Conservation (phyloP, 371 early-diverging fungal species). For the Chytridiales sp. region DNA sequence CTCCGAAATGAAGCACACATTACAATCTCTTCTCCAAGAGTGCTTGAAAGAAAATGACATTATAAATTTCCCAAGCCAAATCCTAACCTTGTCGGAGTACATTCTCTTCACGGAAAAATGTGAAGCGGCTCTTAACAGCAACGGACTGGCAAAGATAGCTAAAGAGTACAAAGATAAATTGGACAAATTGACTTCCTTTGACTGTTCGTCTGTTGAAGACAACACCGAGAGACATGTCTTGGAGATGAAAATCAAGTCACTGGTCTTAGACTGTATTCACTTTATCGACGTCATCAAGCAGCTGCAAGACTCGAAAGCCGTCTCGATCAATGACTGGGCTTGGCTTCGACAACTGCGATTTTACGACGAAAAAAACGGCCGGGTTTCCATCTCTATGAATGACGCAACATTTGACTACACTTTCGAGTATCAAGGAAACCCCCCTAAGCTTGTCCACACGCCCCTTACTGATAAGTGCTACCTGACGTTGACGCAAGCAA, state of each 20-base stretch:
- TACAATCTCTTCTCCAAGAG: slow-evolving; percentile 31
- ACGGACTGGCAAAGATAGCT: slow-evolving; percentile 14
- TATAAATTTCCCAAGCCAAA: slow-evolving; percentile 49
- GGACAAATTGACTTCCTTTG: slow-evolving; percentile 50
- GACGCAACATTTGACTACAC: slow-evolving; percentile 50
- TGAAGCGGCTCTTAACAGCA: slow-evolving; percentile 37
- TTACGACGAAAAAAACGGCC: slow-evolving; percentile 37
- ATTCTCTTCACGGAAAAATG: slow-evolving; percentile 48
- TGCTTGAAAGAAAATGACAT: slow-evolving; percentile 39
- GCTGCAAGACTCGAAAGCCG: slow-evolving; percentile 30
- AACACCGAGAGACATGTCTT: slow-evolving; percentile 31
- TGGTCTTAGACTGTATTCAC: slow-evolving; percentile 54
- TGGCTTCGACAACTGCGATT: slow-evolving; percentile 55
- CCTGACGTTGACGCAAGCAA: slow-evolving; percentile 54
- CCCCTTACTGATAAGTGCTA: slow-evolving; percentile 58
- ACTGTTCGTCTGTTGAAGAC: slow-evolving; percentile 38
- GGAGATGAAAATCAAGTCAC: slow-evolving; percentile 46
- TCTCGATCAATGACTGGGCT: slow-evolving; percentile 38
- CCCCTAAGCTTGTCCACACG: slow-evolving; percentile 57
- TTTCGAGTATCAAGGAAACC: slow-evolving; percentile 59
- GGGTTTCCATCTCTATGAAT: slow-evolving; percentile 41
- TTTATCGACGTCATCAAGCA: slow-evolving; percentile 49
- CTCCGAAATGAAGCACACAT: slow-evolving; percentile 45
- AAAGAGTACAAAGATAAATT: slow-evolving; percentile 37
- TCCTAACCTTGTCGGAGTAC: slow-evolving; percentile 44